Base-by-base conservation (phyloP, 2,329 filamentous ascomycete genomes). In the Fusarium liriodendri region DNA sequence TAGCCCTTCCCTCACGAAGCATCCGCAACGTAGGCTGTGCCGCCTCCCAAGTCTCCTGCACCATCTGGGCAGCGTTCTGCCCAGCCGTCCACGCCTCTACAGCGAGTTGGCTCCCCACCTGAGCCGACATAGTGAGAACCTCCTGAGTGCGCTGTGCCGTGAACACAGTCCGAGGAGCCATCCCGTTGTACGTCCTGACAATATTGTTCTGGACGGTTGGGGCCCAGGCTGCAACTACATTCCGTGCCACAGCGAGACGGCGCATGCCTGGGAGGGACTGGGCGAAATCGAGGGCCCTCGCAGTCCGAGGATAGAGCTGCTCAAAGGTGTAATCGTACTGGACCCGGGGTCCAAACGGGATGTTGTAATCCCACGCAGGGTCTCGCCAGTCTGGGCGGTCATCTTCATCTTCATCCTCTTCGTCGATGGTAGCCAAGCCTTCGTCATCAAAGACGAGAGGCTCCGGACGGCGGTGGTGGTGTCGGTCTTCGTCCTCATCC, bases 11-110 rank as follows among this genome's bases (percentile, higher is more conserved):
- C 8, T 52, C 47, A 5, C 47, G 27, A 16, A 52, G 6, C 47
- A 32, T 52, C 47, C 27, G 10, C 18, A 32, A 6, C 4, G 27
- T 10, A 32, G 47, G 47, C 6, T 52, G 47, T 9, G 27, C 54
- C 16, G 22, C 20, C 14, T n/a, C 10, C 70, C 59, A 70, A 14
- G 18, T 25, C 18, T 76, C 68, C 29, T 64, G 68, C 2, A 75
- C 8, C 9, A 33, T 37, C 5, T 40, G 45, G 3, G 47, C 67
- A 9, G 55, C 45, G 8, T 22, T 50, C 9, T 38, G 61, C 1
- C 73, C 66, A 9, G 62, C 60, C 7, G 16, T 37, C n/a, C 64
- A 38, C 8, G 66, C 67, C 33, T 62, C 73, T 13, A 16, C 55
- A 2, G 57, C 62, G 1, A 78, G 11, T 10, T 50, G 57, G 4